Evolutionary conservation across 1,284 basidiomycete species (phyloP), one percentile per base, ranked within the genome.

Genomic region (Ustilago trichophora): DNA sequence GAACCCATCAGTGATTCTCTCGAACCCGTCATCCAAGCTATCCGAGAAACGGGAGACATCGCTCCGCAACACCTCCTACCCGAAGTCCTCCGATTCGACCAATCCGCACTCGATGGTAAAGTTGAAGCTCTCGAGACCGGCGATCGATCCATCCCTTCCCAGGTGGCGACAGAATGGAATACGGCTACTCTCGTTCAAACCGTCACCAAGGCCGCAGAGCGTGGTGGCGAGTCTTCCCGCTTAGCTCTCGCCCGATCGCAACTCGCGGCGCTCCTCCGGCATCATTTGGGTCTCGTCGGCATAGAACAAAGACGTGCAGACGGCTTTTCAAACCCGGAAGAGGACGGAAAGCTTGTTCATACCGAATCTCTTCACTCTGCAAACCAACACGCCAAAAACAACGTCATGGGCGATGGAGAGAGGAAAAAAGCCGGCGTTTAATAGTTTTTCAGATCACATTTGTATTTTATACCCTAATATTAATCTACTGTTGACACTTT

Each of bases 1-100:
- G 53, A 72, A 21, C 76, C 78, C 3, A 53, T 80, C 25, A 46
- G 43, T 10, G 36, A 53, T 4, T 6, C 12, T 4, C 34, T 75
- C 6, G 53, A 53, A 16, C 62, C 72, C 4, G 42, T 67, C 2
- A 25, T 73, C 1, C 31, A 48, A 2, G 50, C 55, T 6, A 58
- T 60, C 16, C 32, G 38, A n/a, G 9, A 26, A 3, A 43, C 34
- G 2, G 29, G 34, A 11, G 46, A 46, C 34, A n/a, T 56, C 5
- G 53, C 60, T 12, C 64, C 64, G n/a, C 38, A 40, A 25, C 24
- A 59, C 2, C 26, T 67, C 5, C 29, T 67, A 7, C 64, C 64
- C 4, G 45, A 60, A 44, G 5, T 27, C 3, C 36, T 67, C 8
- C 47, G 49, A 3, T 27, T 29, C 11, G 26, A 19, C 12, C 36